phyloP scores from a whole-genome alignment of 805 yeast species.

The Myxozyma geophila region DNA sequence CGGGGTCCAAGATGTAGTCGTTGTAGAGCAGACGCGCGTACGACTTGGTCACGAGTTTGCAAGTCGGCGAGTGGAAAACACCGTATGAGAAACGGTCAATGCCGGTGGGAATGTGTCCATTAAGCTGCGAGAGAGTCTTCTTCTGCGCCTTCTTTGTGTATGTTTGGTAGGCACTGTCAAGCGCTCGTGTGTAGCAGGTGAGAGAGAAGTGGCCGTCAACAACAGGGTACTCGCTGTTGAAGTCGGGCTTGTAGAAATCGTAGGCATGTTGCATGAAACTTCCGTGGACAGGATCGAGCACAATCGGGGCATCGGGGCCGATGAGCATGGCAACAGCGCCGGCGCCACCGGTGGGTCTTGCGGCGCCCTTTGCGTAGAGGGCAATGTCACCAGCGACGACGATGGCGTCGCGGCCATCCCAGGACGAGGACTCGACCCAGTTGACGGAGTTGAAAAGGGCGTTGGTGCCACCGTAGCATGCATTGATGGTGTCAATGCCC shows the following conservation, averaged over 20 bases:
- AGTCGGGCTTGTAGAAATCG: slow-evolving; percentile 92
- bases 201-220: slow-evolving; percentile 97
- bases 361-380: slow-evolving; percentile 93
- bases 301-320: slow-evolving; percentile 98
- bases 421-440: slow-evolving; percentile 93
- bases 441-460: slow-evolving; percentile 91
- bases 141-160: slow-evolving; percentile 77
- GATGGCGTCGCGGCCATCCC: slow-evolving; percentile 98
- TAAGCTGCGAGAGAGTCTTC: slow-evolving; percentile 51
- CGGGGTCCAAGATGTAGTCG: slow-evolving; percentile 78
- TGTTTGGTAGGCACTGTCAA: slow-evolving; percentile 81
- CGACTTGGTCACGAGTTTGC: slow-evolving; percentile 91
- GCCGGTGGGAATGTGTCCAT: slow-evolving; percentile 56
- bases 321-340: slow-evolving; percentile 93
- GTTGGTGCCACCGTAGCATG: slow-evolving; percentile 98
- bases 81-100: slow-evolving; percentile 82
- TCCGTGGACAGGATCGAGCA: slow-evolving; percentile 86
- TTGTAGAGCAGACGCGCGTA: slow-evolving; percentile 90
- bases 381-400: slow-evolving; percentile 99
- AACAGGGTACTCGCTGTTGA: slow-evolving; percentile 92
- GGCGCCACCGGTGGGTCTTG: slow-evolving; percentile 99
- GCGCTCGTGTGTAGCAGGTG: slow-evolving; percentile 89
- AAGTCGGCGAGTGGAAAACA: slow-evolving; percentile 97
- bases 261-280: slow-evolving; percentile 95
- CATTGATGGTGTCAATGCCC: slow-evolving; percentile 94